Conservation (phyloP, 2,329 filamentous ascomycete genomes). For the Fusarium pseudonygamai region DNA sequence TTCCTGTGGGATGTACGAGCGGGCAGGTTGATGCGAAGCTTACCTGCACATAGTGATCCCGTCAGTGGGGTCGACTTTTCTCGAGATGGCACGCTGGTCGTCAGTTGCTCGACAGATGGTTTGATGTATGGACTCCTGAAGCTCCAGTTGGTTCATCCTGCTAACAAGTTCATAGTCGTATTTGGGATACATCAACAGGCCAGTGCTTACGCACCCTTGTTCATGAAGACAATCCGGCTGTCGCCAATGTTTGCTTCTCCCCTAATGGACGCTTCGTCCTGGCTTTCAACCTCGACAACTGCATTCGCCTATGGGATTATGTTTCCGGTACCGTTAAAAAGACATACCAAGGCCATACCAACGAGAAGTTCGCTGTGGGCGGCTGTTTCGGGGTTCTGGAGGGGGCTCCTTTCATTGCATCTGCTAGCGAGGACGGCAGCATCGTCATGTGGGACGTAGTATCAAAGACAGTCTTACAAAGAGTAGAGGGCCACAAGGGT, state of each 20-base stretch:
- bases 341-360: slow-evolving; percentile 94
- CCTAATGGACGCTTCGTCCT: slow-evolving; percentile 95
- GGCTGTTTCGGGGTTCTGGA: slow-evolving; percentile 78
- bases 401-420: slow-evolving; percentile 71
- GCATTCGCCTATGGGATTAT: slow-evolving; percentile 94
- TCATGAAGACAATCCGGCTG: slow-evolving; percentile 93
- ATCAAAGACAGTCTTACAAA: slow-evolving; percentile 83
- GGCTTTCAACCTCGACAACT: slow-evolving; percentile 90
- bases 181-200: slow-evolving; percentile 96
- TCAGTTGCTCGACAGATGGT: slow-evolving; percentile 90
- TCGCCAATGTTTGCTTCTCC: slow-evolving; percentile 89
- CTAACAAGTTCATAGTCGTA: slow-evolving; percentile 63
- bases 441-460: slow-evolving; percentile 91
- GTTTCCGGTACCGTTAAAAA: slow-evolving; percentile 91
- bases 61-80: slow-evolving; percentile 95
- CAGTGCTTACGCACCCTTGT: slow-evolving; percentile 95
- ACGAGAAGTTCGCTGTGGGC: slow-evolving; percentile 84
- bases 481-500: slow-evolving; percentile 61
- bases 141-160: background rate
- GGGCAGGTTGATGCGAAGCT: slow-evolving; percentile 84
- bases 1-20: slow-evolving; percentile 96
- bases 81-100: slow-evolving; percentile 89
- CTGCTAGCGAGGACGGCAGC: slow-evolving; percentile 87
- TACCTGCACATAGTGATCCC: slow-evolving; percentile 95
- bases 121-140: slow-evolving; percentile 69